These are phyloP conservation scores for Flaveria robusta DNA, from an alignment of 129 eudicot species.

Conservation along the genomic window DNA sequence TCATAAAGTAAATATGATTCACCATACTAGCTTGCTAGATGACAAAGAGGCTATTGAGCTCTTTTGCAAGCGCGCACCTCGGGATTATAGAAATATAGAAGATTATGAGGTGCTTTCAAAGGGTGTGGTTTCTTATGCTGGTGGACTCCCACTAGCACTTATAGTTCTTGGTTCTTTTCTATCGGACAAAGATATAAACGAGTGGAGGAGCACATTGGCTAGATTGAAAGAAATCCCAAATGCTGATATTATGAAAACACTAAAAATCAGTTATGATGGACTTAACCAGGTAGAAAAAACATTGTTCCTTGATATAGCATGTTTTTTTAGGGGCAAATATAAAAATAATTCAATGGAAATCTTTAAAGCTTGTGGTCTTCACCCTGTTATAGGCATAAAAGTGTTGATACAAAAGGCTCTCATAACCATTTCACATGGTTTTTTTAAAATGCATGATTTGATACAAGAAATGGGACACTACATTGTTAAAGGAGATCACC, in stretches of 20 bases:
- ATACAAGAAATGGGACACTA: conserved; percentile 24
- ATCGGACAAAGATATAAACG: background rate
- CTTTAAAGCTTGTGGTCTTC: conserved; percentile 26
- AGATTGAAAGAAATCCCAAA: conserved; percentile 9
- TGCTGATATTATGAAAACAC: background rate
- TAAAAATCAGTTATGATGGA: conserved; percentile 20
- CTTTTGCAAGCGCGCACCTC: conserved; percentile 2
- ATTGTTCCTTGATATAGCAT: conserved; percentile 20
- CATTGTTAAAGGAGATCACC: conserved; percentile 13
- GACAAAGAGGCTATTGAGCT: conserved; percentile 13
- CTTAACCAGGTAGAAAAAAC: background rate
- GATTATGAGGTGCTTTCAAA: conserved; percentile 11
- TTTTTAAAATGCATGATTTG: conserved; percentile 15
- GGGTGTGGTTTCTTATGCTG: conserved; percentile 1
- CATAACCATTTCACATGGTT: conserved; percentile 7
- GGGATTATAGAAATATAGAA: background rate
- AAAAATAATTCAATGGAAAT: background rate
- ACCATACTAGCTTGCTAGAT: conserved; percentile 1
- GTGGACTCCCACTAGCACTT: conserved; percentile 20
- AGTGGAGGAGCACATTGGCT: conserved; percentile 17
- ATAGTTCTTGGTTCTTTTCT: conserved; percentile 4
- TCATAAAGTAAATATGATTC: background rate
- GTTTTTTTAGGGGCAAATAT: background rate
- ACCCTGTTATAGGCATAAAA: conserved; percentile 27
- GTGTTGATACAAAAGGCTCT: conserved; percentile 21